Evolutionary conservation across 2,329 filamentous ascomycete genomes (phyloP), one percentile per base, ranked within the genome.

Genomic region (Aspergillus caelatus): DNA sequence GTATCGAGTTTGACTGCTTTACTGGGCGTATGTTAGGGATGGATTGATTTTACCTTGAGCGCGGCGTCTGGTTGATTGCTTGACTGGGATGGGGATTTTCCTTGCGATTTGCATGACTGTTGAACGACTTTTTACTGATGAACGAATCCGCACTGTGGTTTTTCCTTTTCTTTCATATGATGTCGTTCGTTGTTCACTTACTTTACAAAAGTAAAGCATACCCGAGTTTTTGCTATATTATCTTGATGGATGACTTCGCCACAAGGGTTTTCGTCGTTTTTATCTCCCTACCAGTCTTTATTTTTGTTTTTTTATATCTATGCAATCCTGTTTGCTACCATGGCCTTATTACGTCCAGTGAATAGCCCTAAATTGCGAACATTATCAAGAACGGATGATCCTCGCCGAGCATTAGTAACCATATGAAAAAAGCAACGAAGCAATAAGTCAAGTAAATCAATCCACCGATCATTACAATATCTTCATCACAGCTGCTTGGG

Each of bases 61-160:
- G 61, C 56, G 61, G 61, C 61, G 61, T 62, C 56, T 62, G 61
- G 60, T 30, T 52, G 48, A 57, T 36, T 50, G 53, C 28, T 41
- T 61, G 52, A 21, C 52, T 32, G 48, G 48, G 19, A 52, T 52
- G 52, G 52, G 32, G 4, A 26, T 26, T 16, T 16, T 34, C 23
- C 34, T 55, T 36, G 34, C 46, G 30, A 39, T 48, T 50, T 52
- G 43, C 39, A 57, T 57, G 53, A 57, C 46, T 57, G 43, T 50
- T 50, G 23, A 56, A 55, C 21, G 52, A 55, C 52, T 55, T 52
- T 32, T 34, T 16, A 36, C 8, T 39, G 52, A 55, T 39, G 34
- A 55, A 55, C 32, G 32, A 55, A 41, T 55, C 52, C 30, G 52
- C 21, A 26, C 52, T 11, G 14, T 36, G 52, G 19, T 23, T 55